Evolutionary conservation across 805 yeast species (phyloP), one percentile per base, ranked within the genome.

Genomic region (Saccharomyces jurei): DNA sequence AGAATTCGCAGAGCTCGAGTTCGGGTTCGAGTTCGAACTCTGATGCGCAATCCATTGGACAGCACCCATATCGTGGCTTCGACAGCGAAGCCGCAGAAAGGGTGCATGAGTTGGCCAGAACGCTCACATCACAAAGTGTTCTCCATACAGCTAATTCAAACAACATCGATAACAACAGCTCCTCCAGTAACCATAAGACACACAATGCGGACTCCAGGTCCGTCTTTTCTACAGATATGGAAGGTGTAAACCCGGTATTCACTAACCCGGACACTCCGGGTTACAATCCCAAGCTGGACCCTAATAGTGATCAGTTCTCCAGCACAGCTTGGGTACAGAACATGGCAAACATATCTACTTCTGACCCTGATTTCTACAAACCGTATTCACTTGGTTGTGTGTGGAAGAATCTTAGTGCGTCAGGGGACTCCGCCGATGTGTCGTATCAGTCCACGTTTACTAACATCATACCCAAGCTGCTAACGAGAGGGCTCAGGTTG

Each of bases 241-340:
- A 55, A 4, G 69, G 67, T 49, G 54, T 66, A 10, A 65, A 66
- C 49, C 71, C 70, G 6, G 59, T 66, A 11, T 63, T 56, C 29
- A 52, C 56, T 13, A 55, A 49, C 27, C 47, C 58, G 10, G 54
- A 55, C 17, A 58, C 57, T 11, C 56, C 60, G 2, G 58, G 58
- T 3, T 69, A 69, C 51, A 69, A 73, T 52, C 75, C 79, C n/a
- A 62, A 73, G 51, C 71, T 85, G 60, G 81, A 85, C 63, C 90
- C 90, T 1, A 72, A 74, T 25, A 73, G 79, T 51, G 84, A 79
- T n/a, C 63, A 77, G 6, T 84, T 84, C 64, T 77, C 78, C 59
- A 76, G 86, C 52, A 80, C 77, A 62, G 79, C 77, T 53, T 84
- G 90, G 90, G 82, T 84, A 53, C 81, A 81, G 63, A 84, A 84